Evolutionary conservation across 2,329 filamentous ascomycete genomes (phyloP).

Genomic region (Arthrobotrys entomopaga): DNA sequence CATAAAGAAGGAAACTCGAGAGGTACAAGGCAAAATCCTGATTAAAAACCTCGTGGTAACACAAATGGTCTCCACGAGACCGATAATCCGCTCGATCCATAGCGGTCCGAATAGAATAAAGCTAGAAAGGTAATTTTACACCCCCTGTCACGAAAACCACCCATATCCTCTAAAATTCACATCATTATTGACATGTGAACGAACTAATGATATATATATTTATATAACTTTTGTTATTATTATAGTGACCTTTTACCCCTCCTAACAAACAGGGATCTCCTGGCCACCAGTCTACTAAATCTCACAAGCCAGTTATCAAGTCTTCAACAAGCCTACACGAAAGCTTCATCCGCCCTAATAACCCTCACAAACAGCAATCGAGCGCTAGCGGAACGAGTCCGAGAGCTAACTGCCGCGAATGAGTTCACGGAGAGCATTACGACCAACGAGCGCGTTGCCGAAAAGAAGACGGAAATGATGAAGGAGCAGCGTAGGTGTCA

Average conservation of each 20-base stretch:
- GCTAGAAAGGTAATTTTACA: conserved; percentile 42
- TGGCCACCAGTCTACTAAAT: conserved; percentile 44
- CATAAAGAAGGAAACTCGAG: conserved; percentile 29
- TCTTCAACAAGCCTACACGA: conserved; percentile 25
- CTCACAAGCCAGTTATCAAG: conserved; percentile 32
- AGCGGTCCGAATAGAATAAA: conserved; percentile 51
- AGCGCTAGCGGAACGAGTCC: conserved; percentile 35
- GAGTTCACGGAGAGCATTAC: conserved; percentile 49
- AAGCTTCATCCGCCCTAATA: conserved; percentile 20
- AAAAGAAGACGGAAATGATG: conserved; percentile 70
- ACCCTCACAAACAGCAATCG: conserved; percentile 33
- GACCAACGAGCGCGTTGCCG: conserved; percentile 30
- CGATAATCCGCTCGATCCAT: conserved; percentile 47
- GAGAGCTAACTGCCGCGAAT: conserved; percentile 28
- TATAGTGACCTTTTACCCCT: conserved; percentile 47
- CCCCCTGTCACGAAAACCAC: background rate
- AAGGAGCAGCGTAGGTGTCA: conserved; percentile 74
- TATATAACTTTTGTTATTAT: too few species aligned
- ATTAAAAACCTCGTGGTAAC: conserved; percentile 48
- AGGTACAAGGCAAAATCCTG: conserved; percentile 41
- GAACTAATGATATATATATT: background rate
- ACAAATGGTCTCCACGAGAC: conserved; percentile 49
- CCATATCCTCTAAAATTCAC: conserved; percentile 5
- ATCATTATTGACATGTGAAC: background rate
- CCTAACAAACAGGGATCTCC: conserved; percentile 44